Evolutionary conservation across 495 filamentous ascomycete species (phyloP).

Genomic region (Penicillium ucsense): DNA sequence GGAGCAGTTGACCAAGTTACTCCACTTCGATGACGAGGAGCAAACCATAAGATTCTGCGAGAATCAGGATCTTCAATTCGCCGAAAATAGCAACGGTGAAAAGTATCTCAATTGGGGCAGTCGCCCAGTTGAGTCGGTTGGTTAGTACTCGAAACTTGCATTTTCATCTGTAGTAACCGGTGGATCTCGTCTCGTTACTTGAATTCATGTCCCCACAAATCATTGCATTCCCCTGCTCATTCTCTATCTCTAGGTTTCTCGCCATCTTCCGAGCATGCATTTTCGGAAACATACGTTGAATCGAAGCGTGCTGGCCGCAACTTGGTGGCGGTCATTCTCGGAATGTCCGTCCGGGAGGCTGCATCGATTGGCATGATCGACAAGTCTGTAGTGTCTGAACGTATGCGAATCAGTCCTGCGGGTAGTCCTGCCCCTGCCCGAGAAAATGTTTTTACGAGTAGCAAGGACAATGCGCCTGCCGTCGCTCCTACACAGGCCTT

Average conservation of each 20-base stretch:
- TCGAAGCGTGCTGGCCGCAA: constrained; percentile 40
- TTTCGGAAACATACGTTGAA: constrained; percentile 41
- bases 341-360: constrained; percentile 40
- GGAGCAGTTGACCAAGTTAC: constrained; percentile 49
- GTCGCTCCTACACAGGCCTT: constrained; percentile 6
- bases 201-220: too few species aligned
- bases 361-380: constrained; percentile 39
- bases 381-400: constrained; percentile 16
- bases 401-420: background rate
- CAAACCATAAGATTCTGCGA: constrained; percentile 62
- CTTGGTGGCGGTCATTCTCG: constrained; percentile 40
- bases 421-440: constrained; percentile 1
- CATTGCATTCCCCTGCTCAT: background rate
- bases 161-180: too few species aligned
- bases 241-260: constrained; percentile 21
- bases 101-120: constrained; percentile 45
- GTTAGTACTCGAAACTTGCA: constrained; percentile 21
- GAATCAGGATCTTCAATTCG: constrained; percentile 56
- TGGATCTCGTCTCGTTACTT: too few species aligned
- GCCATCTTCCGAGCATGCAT: constrained; percentile 39
- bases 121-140: constrained; percentile 32
- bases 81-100: constrained; percentile 37
- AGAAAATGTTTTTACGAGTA: constrained; percentile 37
- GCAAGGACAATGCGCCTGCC: constrained; percentile 24
- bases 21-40: constrained; percentile 65